These are phyloP conservation scores for Saturnispora ahearnii DNA, from an alignment of 805 yeast species.

Conservation along the genomic window DNA sequence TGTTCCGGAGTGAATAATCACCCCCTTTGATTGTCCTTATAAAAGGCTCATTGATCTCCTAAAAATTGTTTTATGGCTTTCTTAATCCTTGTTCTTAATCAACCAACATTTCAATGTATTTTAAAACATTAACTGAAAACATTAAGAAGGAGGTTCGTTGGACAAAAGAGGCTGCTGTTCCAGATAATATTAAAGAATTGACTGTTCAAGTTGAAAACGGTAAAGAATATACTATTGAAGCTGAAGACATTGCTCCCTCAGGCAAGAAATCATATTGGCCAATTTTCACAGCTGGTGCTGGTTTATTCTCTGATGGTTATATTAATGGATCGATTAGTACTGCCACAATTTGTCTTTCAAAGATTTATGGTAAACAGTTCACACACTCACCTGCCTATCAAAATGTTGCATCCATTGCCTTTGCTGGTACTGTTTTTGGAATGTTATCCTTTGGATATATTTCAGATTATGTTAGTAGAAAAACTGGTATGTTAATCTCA, in stretches of 20 bases:
- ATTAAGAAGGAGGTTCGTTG: too few relatives aligned
- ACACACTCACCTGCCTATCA: conserved; percentile 58
- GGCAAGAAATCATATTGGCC: conserved; percentile 41
- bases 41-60: too few relatives aligned
- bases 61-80: too few relatives aligned
- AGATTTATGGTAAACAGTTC: conserved; percentile 57
- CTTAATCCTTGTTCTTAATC: too few relatives aligned
- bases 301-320: conserved; percentile 89
- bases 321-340: conserved; percentile 78
- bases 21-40: too few relatives aligned
- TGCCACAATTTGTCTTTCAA: conserved; percentile 59
- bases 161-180: too few relatives aligned
- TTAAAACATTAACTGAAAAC: too few relatives aligned
- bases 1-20: too few relatives aligned
- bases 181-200: too few relatives aligned
- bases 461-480: conserved; percentile 75
- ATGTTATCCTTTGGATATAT: conserved; percentile 72
- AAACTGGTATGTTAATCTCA: conserved; percentile 73
- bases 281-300: conserved; percentile 80
- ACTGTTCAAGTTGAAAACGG: conserved; percentile 16
- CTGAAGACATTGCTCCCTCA: conserved; percentile 19
- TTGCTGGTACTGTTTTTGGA: conserved; percentile 87
- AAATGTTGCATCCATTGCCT: conserved; percentile 80
- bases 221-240: conserved; percentile 16
- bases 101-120: too few relatives aligned